Conservation (phyloP, 73 alveolate species). For the Durusdinium trenchii region DNA sequence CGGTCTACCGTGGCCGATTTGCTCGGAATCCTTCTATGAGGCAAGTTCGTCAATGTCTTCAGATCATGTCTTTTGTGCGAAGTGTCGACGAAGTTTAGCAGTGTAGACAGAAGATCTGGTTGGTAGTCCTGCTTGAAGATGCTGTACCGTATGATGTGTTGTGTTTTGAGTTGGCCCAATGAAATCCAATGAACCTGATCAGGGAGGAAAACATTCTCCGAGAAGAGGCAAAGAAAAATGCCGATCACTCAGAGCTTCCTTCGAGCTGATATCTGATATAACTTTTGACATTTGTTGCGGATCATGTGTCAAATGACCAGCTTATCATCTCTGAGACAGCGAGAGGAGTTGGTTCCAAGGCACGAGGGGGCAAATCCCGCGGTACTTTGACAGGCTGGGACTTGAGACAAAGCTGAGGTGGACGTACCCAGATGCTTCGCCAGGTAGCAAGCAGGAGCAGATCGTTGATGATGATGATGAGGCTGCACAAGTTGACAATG, state of each 20-base stretch:
- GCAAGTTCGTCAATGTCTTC: background rate
- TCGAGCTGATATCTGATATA: background rate
- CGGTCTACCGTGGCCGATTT: constrained; percentile 79
- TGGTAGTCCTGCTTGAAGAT: background rate
- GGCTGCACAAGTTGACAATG: background rate
- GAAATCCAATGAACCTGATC: background rate
- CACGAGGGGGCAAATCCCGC: no score
- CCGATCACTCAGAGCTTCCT: background rate
- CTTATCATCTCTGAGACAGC: background rate
- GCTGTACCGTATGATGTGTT: background rate
- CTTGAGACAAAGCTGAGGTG: no score
- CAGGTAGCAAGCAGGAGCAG: background rate
- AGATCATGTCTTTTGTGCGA: no score
- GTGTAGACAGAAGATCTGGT: no score
- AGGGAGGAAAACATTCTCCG: constrained; percentile 32
- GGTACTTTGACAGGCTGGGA: no score
- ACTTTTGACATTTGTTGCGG: background rate
- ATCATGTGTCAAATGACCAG: background rate
- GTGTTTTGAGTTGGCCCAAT: background rate
- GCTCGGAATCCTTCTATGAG: constrained; percentile 55
- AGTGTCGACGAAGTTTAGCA: background rate
- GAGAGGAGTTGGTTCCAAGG: background rate
- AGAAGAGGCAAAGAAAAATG: constrained; percentile 25
- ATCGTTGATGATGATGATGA: background rate
- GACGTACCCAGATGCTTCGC: background rate